Conservation (phyloP, 495 filamentous ascomycete species). For the Cercophora sp. region DNA sequence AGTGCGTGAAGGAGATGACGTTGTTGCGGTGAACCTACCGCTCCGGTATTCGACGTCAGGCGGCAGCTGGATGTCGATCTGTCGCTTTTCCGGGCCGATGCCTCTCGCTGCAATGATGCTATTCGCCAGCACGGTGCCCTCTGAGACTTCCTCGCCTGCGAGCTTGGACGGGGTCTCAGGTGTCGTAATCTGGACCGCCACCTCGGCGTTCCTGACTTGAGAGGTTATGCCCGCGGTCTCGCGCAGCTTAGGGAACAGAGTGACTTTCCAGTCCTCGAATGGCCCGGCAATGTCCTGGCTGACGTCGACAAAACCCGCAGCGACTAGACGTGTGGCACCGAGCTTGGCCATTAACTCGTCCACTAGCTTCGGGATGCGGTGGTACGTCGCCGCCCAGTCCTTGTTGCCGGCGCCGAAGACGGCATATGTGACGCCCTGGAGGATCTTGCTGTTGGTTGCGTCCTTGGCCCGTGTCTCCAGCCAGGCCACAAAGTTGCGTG, state of each 20-base stretch:
- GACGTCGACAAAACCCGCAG: constrained; percentile 53
- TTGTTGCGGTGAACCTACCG: too few relatives aligned
- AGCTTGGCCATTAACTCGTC: constrained; percentile 45
- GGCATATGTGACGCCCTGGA: constrained; percentile 52
- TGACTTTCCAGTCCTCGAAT: constrained; percentile 51
- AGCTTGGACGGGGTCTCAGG: constrained; percentile 18
- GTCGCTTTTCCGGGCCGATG: constrained; percentile 52
- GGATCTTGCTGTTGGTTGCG: constrained; percentile 34
- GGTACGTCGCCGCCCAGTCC: constrained; percentile 65
- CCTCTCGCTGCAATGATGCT: constrained; percentile 48
- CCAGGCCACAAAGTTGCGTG: constrained; percentile 63
- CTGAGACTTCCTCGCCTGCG: constrained; percentile 17
- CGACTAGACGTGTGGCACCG: constrained; percentile 47
- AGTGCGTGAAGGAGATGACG: too few relatives aligned
- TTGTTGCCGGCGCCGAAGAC: constrained; percentile 53
- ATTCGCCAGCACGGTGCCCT: constrained; percentile 45
- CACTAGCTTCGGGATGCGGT: constrained; percentile 59
- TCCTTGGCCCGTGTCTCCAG: constrained; percentile 34
- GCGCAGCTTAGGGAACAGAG: constrained; percentile 14
- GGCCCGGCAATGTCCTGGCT: constrained; percentile 56
- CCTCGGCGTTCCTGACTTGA: constrained; percentile 9
- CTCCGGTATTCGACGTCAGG: constrained; percentile 59
- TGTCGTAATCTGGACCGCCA: constrained; percentile 9
- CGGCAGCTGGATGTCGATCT: constrained; percentile 58
- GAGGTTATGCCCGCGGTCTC: constrained; percentile 9